Conservation (phyloP, 768 basidiomycete species). For the Pisolithus tinctorius region DNA sequence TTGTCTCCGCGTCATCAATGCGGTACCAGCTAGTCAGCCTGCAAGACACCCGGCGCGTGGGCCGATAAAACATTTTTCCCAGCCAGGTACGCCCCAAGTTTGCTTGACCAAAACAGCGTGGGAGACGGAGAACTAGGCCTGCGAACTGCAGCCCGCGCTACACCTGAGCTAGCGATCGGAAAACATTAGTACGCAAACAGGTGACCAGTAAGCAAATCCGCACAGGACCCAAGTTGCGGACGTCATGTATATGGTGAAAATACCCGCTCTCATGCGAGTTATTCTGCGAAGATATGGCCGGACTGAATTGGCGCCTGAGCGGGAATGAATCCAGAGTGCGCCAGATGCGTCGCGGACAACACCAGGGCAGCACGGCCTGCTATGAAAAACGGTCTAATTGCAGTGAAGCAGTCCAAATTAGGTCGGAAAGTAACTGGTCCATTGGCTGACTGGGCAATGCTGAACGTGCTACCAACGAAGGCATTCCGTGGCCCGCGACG, state of each 20-base stretch:
- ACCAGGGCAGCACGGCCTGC: not conserved
- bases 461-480: not conserved
- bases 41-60: constrained; percentile 8
- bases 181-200: too few relatives aligned
- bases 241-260: too few relatives aligned
- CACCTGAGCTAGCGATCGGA: too few relatives aligned
- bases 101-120: too few relatives aligned
- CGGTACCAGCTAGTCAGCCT: constrained; percentile 8
- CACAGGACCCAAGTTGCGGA: too few relatives aligned
- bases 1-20: constrained; percentile 21
- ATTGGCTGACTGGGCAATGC: not conserved
- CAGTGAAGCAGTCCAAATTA: not conserved
- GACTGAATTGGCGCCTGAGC: constrained; percentile 69
- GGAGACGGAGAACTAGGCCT: constrained; percentile 1
- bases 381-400: not conserved
- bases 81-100: not conserved
- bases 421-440: not conserved
- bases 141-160: constrained; percentile 2
- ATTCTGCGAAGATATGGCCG: constrained; percentile 29
- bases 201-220: too few relatives aligned
- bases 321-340: constrained; percentile 24
- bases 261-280: too few relatives aligned
- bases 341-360: constrained; percentile 5
- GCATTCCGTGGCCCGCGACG: too few relatives aligned
- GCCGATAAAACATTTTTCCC: constrained; percentile 16